Conservation (phyloP, 495 filamentous ascomycete species). For the Apodospora peruviana region DNA sequence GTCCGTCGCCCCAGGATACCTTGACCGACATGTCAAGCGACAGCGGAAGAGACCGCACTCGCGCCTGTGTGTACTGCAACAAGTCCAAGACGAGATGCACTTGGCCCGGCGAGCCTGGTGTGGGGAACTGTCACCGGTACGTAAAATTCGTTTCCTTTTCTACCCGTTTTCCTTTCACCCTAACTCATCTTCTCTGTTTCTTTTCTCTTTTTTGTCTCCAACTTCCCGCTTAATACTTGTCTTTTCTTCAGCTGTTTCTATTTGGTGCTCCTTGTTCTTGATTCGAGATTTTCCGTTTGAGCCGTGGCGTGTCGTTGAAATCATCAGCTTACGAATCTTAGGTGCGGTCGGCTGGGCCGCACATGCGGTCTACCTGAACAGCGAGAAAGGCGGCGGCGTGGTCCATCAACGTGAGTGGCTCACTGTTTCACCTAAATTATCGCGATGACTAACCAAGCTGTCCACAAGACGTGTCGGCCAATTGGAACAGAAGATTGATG, state of each 20-base stretch:
- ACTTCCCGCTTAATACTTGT: too few relatives aligned
- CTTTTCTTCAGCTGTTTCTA: too few relatives aligned
- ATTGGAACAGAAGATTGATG: conserved; percentile 28
- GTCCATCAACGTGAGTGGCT: conserved; percentile 11
- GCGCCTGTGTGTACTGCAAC: conserved; percentile 14
- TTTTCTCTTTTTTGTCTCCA: too few relatives aligned
- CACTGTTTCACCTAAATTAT: too few relatives aligned
- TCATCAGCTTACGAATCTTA: too few relatives aligned
- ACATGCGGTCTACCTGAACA: conserved; percentile 3
- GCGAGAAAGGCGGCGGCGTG: conserved; percentile 1
- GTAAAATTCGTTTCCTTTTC: not conserved
- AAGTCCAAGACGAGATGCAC: conserved; percentile 15
- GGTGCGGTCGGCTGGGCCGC: conserved; percentile 5
- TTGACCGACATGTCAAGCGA: not conserved
- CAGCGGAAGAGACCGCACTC: not conserved
- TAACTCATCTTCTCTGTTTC: too few relatives aligned
- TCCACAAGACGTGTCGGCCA: conserved; percentile 23
- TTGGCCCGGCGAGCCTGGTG: conserved; percentile 9
- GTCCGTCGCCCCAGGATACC: too few relatives aligned
- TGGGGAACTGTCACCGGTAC: conserved; percentile 4
- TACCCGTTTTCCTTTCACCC: not conserved
- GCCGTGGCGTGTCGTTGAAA: too few relatives aligned
- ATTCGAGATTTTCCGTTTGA: too few relatives aligned
- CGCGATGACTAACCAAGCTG: too few relatives aligned
- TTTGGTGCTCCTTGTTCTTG: too few relatives aligned